Conservation (phyloP, 2,329 filamentous ascomycete genomes). For the Cladosporium oxysporum region DNA sequence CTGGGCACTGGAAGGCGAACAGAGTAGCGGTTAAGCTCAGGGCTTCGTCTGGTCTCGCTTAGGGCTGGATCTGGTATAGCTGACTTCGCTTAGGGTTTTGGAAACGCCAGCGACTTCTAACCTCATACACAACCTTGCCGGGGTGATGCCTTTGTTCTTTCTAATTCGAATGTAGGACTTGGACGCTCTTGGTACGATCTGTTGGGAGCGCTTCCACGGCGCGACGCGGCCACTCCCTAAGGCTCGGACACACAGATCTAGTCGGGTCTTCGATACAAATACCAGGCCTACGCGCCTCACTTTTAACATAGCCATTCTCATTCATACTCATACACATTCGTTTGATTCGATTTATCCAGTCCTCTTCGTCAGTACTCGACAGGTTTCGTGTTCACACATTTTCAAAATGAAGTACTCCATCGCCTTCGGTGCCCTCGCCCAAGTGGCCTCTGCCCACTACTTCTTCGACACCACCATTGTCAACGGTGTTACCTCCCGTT, state of each 20-base stretch:
- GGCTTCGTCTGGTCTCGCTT: not conserved
- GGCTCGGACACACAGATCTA: not conserved
- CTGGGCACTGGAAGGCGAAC: not conserved
- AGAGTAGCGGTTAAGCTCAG: not conserved
- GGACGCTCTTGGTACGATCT: not conserved
- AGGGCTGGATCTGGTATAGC: not conserved
- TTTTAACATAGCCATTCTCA: not conserved
- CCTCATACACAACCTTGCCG: not conserved
- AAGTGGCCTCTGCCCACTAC: not conserved
- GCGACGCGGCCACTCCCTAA: not conserved
- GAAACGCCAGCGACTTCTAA: not conserved
- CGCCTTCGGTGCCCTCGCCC: not conserved
- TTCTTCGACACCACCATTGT: slow-evolving; percentile 1
- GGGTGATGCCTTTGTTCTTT: not conserved
- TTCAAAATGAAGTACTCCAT: slow-evolving; percentile 4
- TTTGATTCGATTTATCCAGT: not conserved
- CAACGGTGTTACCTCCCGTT: not conserved
- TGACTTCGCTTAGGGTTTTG: not conserved
- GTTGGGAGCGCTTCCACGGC: not conserved
- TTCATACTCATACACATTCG: not conserved
- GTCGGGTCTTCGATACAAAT: not conserved
- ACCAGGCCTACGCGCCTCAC: not conserved
- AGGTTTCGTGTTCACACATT: not conserved
- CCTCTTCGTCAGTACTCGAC: not conserved
- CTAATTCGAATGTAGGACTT: not conserved